Base-by-base conservation (phyloP, 1,284 basidiomycete species). In the Mycosarcoma maydis region DNA sequence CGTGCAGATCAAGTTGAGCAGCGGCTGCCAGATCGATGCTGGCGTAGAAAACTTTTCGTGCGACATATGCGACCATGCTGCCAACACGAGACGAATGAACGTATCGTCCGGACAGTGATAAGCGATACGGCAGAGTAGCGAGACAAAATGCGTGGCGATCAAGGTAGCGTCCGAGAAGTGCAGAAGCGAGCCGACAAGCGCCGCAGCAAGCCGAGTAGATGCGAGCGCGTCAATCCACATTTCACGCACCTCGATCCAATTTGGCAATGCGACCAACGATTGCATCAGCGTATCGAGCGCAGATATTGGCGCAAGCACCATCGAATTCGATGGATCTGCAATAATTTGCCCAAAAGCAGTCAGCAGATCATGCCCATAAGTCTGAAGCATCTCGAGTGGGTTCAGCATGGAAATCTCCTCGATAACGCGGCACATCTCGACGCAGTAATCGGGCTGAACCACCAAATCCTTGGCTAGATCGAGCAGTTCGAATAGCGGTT, bases 401-500 rank as follows among this genome's bases (percentile, higher is more conserved):
- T 59, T 73, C 23, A 81, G 66, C 49, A 78, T 66, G 27, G 70
- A 67, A 10, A 57, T 61, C 42, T 78, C 77, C 32, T 77, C 76
- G 24, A 76, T 46, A 2, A 77, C 64, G 9, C 73, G 69, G 40
- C 78, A 80, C 39, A 73, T 67, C 24, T 80, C 75, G 56, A 76
- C 58, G 36, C 68, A 62, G 44, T 68, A 76, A 49, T 81, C 80
- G 1, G 78, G 77, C 59, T 75, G 64, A 16, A 60, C 61, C 6
- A 80, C 47, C 14, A 77, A 45, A 16, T 69, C 41, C 14, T 70
- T 66, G 9, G 72, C 68, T 3, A 74, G 51, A 10, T 49, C 68
- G 17, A 80, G 46, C 27, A 80, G 67, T 26, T 57, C 49, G 24
- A 80, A 76, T 9, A 80, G 66, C n/a, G 67, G 65, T 34, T 56